Conservation (phyloP, 805 yeast species). For the Cyberlindnera petersonii region DNA sequence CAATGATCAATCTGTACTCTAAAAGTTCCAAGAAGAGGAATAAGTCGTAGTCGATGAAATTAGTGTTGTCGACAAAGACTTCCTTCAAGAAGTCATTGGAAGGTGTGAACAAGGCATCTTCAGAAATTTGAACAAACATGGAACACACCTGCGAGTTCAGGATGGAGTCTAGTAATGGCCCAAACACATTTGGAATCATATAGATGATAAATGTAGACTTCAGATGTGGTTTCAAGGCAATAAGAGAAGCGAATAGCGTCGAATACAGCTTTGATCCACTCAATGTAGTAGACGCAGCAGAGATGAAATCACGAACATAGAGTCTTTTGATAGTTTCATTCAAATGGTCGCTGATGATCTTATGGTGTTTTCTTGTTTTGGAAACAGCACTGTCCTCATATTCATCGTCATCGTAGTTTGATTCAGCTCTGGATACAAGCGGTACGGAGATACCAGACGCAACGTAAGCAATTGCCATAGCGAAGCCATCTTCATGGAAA, state of each 20-base stretch:
- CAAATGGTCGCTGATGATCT: conserved; percentile 12
- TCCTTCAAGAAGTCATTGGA: conserved; percentile 14
- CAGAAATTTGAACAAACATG: conserved; percentile 3
- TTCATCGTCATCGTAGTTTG: conserved; percentile 1
- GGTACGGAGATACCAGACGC: conserved; percentile 12
- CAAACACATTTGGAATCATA: conserved; percentile 38
- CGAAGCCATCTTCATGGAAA: not conserved
- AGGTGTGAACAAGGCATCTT: conserved; percentile 8
- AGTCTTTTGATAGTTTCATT: conserved; percentile 14
- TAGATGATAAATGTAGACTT: conserved; percentile 39
- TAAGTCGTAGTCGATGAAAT: conserved; percentile 32
- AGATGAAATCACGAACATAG: conserved; percentile 26
- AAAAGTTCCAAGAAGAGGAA: conserved; percentile 55
- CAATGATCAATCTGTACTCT: conserved; percentile 62
- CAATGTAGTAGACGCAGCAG: conserved; percentile 19
- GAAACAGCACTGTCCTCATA: no score
- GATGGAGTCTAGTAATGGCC: conserved; percentile 31
- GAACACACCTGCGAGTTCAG: conserved; percentile 8
- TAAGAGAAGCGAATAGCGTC: conserved; percentile 30
- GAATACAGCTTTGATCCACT: conserved; percentile 23
- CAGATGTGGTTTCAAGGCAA: conserved; percentile 35
- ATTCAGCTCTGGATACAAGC: conserved; percentile 10
- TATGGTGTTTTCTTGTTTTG: not conserved
- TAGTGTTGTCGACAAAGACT: conserved; percentile 5
- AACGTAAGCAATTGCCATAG: conserved; percentile 4